These are phyloP conservation scores for Ceratocystis huliohia DNA, from an alignment of 2,329 filamentous ascomycete genomes.

Conservation along the genomic window DNA sequence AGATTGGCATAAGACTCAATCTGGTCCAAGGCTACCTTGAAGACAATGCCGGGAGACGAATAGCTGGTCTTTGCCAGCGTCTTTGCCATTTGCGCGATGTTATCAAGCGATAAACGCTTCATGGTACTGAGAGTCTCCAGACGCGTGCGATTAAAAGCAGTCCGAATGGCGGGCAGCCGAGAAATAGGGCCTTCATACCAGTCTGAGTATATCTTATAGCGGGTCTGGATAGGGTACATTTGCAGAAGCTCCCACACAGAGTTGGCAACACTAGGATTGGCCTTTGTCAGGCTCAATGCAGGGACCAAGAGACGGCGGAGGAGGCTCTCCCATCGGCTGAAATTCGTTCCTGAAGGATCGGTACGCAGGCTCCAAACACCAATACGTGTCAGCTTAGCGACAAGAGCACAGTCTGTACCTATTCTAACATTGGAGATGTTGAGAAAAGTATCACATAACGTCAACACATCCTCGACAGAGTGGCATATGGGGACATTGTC, in stretches of 20 bases:
- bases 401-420: slow-evolving; percentile 63
- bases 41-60: slow-evolving; percentile 81
- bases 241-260: slow-evolving; percentile 76
- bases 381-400: slow-evolving; percentile 76
- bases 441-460: slow-evolving; percentile 69
- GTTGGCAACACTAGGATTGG: slow-evolving; percentile 73
- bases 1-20: slow-evolving; percentile 92
- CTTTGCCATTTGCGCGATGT: slow-evolving; percentile 73
- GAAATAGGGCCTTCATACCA: slow-evolving; percentile 78
- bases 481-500: slow-evolving; percentile 90
- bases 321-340: slow-evolving; percentile 69
- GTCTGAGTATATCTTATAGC: slow-evolving; percentile 84
- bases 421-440: slow-evolving; percentile 82
- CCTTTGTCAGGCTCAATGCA: slow-evolving; percentile 70
- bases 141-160: slow-evolving; percentile 63
- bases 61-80: slow-evolving; percentile 85
- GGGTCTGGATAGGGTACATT: slow-evolving; percentile 59
- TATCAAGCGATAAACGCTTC: slow-evolving; percentile 80
- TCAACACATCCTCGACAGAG: slow-evolving; percentile 78
- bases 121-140: slow-evolving; percentile 74
- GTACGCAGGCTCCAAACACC: slow-evolving; percentile 60
- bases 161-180: slow-evolving; percentile 60
- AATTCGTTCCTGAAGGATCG: slow-evolving; percentile 58
- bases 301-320: slow-evolving; percentile 77
- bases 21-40: slow-evolving; percentile 75